These are phyloP conservation scores for Venturia asperata DNA, from an alignment of 2,329 filamentous ascomycete species.

Conservation along the genomic window DNA sequence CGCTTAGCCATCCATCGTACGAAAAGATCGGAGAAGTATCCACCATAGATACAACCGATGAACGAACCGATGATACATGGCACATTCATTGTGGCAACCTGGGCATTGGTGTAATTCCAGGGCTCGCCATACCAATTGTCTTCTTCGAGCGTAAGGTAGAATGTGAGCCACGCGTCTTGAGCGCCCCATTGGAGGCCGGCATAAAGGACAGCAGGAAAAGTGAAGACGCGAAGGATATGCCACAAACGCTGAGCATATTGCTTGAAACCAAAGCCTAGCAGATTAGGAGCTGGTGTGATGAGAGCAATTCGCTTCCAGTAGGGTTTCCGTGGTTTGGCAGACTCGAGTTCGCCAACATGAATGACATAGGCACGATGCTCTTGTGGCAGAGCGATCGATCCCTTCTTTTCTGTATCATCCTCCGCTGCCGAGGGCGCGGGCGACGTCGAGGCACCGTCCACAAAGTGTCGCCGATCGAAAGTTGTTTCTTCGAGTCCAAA, in stretches of 20 bases:
- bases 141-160: slow-evolving; percentile 53
- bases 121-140: slow-evolving; percentile 49
- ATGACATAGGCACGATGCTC: slow-evolving; percentile 7
- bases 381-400: background rate
- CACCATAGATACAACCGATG: slow-evolving; percentile 51
- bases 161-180: slow-evolving; percentile 54
- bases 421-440: background rate
- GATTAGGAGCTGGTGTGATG: slow-evolving; percentile 50
- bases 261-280: slow-evolving; percentile 46
- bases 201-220: slow-evolving; percentile 51
- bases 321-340: slow-evolving; percentile 34
- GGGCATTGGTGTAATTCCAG: slow-evolving; percentile 49
- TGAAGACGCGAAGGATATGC: slow-evolving; percentile 51
- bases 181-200: slow-evolving; percentile 53
- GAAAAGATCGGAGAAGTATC: slow-evolving; percentile 51
- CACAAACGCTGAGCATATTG: slow-evolving; percentile 49
- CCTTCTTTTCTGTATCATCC: slow-evolving; percentile 12
- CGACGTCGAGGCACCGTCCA: slow-evolving; percentile 20
- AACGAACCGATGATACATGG: slow-evolving; percentile 49
- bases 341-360: slow-evolving; percentile 23
- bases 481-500: slow-evolving; percentile 49
- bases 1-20: slow-evolving; percentile 49
- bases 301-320: slow-evolving; percentile 51
- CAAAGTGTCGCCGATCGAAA: slow-evolving; percentile 40
- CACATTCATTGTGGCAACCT: slow-evolving; percentile 52